These are phyloP conservation scores for Clonostachys sp. DNA, from an alignment of 2,329 filamentous ascomycete genomes.

Conservation along the genomic window DNA sequence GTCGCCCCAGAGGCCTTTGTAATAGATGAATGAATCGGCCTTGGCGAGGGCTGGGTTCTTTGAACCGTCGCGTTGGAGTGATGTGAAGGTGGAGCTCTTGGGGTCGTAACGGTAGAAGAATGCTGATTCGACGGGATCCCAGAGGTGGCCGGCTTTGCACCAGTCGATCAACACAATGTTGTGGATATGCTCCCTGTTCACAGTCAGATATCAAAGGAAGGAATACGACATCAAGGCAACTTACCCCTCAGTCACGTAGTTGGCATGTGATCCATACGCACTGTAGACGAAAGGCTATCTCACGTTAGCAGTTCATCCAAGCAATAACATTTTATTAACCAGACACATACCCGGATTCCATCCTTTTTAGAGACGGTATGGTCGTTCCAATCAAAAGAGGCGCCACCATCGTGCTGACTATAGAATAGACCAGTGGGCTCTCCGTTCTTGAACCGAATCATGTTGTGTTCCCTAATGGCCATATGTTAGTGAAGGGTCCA, in stretches of 20 bases:
- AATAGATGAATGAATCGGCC: slow-evolving; percentile 22
- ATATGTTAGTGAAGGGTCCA: not conserved
- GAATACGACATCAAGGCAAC: not conserved
- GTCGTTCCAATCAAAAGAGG: slow-evolving; percentile 20
- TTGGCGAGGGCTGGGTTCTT: not conserved
- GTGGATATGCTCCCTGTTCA: slow-evolving; percentile 21
- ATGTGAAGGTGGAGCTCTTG: slow-evolving; percentile 10
- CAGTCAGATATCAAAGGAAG: not conserved
- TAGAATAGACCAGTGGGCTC: slow-evolving; percentile 17
- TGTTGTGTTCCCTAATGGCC: slow-evolving; percentile 20
- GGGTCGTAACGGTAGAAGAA: slow-evolving; percentile 26
- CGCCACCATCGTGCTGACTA: slow-evolving; percentile 16
- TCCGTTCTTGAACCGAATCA: slow-evolving; percentile 18
- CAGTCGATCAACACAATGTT: slow-evolving; percentile 22
- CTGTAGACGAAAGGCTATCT: slow-evolving; percentile 25
- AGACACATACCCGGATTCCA: slow-evolving; percentile 14
- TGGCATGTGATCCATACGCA: slow-evolving; percentile 26
- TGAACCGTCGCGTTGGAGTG: slow-evolving; percentile 1
- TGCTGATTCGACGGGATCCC: slow-evolving; percentile 26
- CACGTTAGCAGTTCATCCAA: too few relatives aligned
- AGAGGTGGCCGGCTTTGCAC: slow-evolving; percentile 21
- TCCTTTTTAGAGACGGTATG: slow-evolving; percentile 10
- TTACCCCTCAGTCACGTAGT: slow-evolving; percentile 21
- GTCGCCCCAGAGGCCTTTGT: slow-evolving; percentile 25
- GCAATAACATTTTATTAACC: too few relatives aligned